Base-by-base conservation (phyloP, 2,329 filamentous ascomycete species). In the Ophiocordyceps polyrhachis-furcata region DNA sequence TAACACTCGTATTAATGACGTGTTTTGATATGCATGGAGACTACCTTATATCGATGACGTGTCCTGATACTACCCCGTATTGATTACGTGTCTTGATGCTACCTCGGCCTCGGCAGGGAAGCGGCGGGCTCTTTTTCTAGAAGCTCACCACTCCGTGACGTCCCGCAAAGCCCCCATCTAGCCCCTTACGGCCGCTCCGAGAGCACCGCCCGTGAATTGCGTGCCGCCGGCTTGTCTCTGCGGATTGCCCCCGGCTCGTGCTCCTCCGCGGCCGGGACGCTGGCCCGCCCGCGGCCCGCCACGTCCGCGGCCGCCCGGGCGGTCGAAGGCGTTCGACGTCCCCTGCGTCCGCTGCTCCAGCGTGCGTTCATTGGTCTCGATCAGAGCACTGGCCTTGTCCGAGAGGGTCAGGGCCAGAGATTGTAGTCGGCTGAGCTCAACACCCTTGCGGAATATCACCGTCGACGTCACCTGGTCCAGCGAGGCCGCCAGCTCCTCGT, bases 361-460 rank as follows among this genome's bases (percentile, higher is more conserved):
- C 21, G 89, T 93, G 63, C 93, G 81, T 72, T 98, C 91, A 69
- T 98, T 98, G 55, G 81, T 81, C 73, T 98, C 93, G 59, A 96
- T 94, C 48, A 98, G 81, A 44, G 81, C 79, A 60, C 87, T 93
- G 47, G 91, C 89, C 75, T 96, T 98, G 70, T 98, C 91, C 48
- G 84, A 86, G 44, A 98, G 73, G 11, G 88, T 91, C 52, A 98
- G 79, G 29, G 93, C 88, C 58, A 98, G 73, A 62, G 85, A 94
- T 69, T 98, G 91, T 51, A 98, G 77, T 55, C 93, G 80, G 58
- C 86, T 94, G 51, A 98, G 78, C 73, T 98, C 93, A 50, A 98
- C 91, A 48, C 91, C 93, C 79, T 98, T 96, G 65, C 91, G 83
- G 84, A 98, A 98, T 68, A 96, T 91, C 65, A 98, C 86, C 44